These are phyloP conservation scores for Serendipita sp. DNA, from an alignment of 768 basidiomycete species.

Conservation along the genomic window DNA sequence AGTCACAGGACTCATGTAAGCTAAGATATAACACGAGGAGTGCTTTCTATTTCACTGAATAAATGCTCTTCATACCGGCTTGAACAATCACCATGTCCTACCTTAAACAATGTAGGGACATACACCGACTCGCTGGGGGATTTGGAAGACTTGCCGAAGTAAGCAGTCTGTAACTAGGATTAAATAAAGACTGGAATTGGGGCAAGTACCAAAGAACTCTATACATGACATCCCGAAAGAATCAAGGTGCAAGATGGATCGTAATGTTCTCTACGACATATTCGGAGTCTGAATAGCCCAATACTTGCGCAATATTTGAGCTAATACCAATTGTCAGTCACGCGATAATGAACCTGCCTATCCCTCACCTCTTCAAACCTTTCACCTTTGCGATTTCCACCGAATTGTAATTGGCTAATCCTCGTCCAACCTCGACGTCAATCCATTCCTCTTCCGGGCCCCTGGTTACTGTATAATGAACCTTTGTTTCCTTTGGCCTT, in stretches of 20 bases:
- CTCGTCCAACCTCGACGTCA: conserved; percentile 80
- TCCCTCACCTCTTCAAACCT: conserved; percentile 75
- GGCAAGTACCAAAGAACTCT: no score
- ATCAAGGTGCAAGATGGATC: conserved; percentile 41
- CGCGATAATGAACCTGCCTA: not conserved
- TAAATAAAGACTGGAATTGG: no score
- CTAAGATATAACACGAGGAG: no score
- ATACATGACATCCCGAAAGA: not conserved
- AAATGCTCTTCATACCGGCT: no score
- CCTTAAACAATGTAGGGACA: no score
- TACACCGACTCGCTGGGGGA: no score
- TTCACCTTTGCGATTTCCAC: conserved; percentile 78
- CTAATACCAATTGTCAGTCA: conserved; percentile 25
- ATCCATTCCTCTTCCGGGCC: conserved; percentile 38
- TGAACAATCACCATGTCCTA: no score
- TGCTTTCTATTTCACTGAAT: no score
- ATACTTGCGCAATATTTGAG: conserved; percentile 55
- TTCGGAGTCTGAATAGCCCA: conserved; percentile 93
- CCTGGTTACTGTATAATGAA: conserved; percentile 12
- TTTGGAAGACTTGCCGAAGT: no score
- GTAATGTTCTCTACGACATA: conserved; percentile 95
- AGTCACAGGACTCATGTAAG: no score
- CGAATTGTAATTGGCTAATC: conserved; percentile 91
- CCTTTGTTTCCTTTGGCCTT: not conserved
- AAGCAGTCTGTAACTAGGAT: no score